Evolutionary conservation across 2,329 filamentous ascomycete genomes (phyloP).

Genomic region (Beauveria australis): DNA sequence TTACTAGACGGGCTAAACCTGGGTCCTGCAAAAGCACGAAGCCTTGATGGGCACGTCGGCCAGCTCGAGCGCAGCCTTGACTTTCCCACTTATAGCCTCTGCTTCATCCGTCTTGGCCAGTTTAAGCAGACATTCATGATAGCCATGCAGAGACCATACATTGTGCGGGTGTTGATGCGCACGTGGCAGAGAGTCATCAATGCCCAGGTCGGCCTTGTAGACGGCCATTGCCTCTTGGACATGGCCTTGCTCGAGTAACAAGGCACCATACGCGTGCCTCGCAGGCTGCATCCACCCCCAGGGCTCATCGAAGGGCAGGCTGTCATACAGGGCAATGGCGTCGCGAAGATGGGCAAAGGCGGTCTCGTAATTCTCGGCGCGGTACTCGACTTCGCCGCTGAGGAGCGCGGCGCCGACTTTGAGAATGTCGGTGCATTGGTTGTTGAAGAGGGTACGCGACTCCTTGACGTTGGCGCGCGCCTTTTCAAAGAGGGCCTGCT

Average conservation of each 20-base stretch:
- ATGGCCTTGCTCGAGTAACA: slow-evolving; percentile 59
- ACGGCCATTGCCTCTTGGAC: slow-evolving; percentile 46
- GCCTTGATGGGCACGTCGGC: slow-evolving; percentile 51
- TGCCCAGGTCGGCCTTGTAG: slow-evolving; percentile 54
- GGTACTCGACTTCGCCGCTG: slow-evolving; percentile 66
- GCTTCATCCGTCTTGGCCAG: slow-evolving; percentile 36
- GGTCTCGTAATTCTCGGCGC: slow-evolving; percentile 44
- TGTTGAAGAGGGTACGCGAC: slow-evolving; percentile 44
- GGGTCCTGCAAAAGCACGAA: slow-evolving; percentile 21
- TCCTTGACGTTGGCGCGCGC: slow-evolving; percentile 44
- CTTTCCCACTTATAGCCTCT: slow-evolving; percentile 26
- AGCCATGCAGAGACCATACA: slow-evolving; percentile 67
- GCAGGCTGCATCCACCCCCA: slow-evolving; percentile 76
- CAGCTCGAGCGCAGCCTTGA: slow-evolving; percentile 42
- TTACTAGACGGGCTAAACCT: neutral
- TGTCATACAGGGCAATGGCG: slow-evolving; percentile 53
- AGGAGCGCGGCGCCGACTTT: slow-evolving; percentile 59
- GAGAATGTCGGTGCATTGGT: slow-evolving; percentile 47
- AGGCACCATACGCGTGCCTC: slow-evolving; percentile 60
- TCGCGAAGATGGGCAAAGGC: slow-evolving; percentile 53
- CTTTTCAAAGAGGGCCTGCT: slow-evolving; percentile 42
- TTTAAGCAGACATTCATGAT: slow-evolving; percentile 58
- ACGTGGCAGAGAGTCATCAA: slow-evolving; percentile 52
- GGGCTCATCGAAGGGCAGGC: slow-evolving; percentile 62
- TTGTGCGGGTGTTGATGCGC: slow-evolving; percentile 63